A percentile compares a stretch with the other conserved stretches of the same genome.
Conservation (phyloP, 306 rosid genomes). For the Lathyrus aphaca region DNA sequence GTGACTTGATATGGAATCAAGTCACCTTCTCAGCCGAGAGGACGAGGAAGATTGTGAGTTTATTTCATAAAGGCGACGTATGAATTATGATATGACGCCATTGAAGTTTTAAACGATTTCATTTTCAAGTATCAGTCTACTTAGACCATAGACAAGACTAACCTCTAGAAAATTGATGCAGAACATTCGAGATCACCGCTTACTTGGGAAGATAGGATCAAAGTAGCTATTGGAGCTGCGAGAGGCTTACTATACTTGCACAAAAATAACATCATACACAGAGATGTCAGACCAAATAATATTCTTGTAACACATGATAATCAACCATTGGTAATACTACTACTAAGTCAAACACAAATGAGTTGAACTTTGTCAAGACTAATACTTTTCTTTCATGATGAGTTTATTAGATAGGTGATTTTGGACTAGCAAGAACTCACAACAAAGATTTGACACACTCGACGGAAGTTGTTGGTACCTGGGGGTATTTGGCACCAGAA, state of each 20-base stretch:
- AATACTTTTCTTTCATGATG: slow-evolving; percentile 34
- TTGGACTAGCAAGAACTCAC: slow-evolving; percentile 81
- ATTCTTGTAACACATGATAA: slow-evolving; percentile 83
- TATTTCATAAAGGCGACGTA: neutral
- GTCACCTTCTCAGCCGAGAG: neutral
- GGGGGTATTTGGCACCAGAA: slow-evolving; percentile 94
- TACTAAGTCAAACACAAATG: neutral
- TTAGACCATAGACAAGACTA: neutral
- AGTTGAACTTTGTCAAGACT: slow-evolving; percentile 28
- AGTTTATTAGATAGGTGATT: slow-evolving; percentile 73
- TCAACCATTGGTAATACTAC: slow-evolving; percentile 62
- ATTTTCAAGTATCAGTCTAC: neutral
- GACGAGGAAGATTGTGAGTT: neutral
- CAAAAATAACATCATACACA: slow-evolving; percentile 70
- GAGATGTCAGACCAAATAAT: slow-evolving; percentile 85
- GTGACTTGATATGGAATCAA: neutral
- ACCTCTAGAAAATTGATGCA: slow-evolving; percentile 44
- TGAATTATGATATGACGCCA: neutral
- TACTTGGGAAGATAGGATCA: slow-evolving; percentile 76
- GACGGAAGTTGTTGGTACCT: slow-evolving; percentile 74
- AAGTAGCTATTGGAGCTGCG: slow-evolving; percentile 75
- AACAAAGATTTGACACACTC: slow-evolving; percentile 52
- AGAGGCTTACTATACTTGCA: slow-evolving; percentile 79
- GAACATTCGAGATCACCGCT: slow-evolving; percentile 54
- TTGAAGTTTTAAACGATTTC: neutral